Conservation (phyloP, 169 alveolate species). For the Plasmodium gaboni region DNA sequence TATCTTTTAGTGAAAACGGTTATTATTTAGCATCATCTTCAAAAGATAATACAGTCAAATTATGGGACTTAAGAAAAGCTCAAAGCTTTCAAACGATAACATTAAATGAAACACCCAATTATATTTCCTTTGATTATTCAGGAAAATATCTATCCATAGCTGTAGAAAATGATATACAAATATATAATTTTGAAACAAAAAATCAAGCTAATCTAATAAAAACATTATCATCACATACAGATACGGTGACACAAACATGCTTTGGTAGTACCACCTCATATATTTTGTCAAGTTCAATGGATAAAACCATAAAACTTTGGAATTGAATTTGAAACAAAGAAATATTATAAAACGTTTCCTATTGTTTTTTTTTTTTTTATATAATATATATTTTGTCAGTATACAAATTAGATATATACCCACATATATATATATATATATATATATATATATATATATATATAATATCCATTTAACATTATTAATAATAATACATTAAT, state of each 20-base stretch:
- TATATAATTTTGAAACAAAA: slow-evolving; percentile 75
- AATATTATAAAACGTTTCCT: too few relatives aligned
- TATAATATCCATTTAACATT: too few relatives aligned
- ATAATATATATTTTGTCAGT: too few relatives aligned
- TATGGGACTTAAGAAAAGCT: slow-evolving; percentile 89
- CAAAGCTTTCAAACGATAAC: slow-evolving; percentile 78
- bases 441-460: too few relatives aligned
- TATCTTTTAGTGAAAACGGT: slow-evolving; percentile 90
- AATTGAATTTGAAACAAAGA: neutral
- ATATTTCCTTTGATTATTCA: slow-evolving; percentile 81
- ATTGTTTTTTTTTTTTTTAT: too few relatives aligned
- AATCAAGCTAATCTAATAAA: slow-evolving; percentile 51
- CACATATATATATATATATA: too few relatives aligned
- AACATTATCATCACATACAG: slow-evolving; percentile 77
- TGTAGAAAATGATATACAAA: slow-evolving; percentile 44
- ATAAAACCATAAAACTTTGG: slow-evolving; percentile 79
- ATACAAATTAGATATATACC: too few relatives aligned
- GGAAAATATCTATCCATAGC: slow-evolving; percentile 79
- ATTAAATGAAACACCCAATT: slow-evolving; percentile 77
- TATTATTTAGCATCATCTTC: slow-evolving; percentile 89
- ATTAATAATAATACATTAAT: too few relatives aligned
- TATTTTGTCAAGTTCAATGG: slow-evolving; percentile 78
- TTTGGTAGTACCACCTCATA: slow-evolving; percentile 76
- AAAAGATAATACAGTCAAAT: slow-evolving; percentile 79
- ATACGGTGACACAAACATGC: slow-evolving; percentile 77